These are phyloP conservation scores for Daldinia sp. DNA, from an alignment of 2,329 filamentous ascomycete genomes.

Conservation along the genomic window DNA sequence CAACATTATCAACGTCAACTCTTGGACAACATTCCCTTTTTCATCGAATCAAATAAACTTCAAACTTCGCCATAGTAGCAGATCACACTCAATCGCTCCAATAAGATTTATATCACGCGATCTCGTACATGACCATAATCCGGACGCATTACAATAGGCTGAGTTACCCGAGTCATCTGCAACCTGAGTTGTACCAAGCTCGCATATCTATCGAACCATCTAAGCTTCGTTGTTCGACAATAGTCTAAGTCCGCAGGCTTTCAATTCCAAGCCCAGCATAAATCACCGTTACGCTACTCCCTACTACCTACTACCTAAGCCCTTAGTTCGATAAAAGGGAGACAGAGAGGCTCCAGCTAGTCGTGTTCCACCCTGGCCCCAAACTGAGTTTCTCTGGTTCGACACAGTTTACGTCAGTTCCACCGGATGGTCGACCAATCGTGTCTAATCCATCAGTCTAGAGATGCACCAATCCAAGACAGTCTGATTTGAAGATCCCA, in stretches of 20 bases:
- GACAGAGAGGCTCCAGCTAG: constrained; percentile 27
- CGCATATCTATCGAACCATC: constrained; percentile 37
- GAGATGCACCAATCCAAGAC: constrained; percentile 41
- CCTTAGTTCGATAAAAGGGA: constrained; percentile 21
- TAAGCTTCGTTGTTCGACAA: constrained; percentile 26
- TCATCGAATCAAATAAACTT: constrained; percentile 31
- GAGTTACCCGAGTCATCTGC: constrained; percentile 45
- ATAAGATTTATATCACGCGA: constrained; percentile 45
- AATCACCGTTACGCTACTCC: constrained; percentile 19
- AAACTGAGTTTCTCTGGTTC: constrained; percentile 38
- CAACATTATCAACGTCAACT: constrained; percentile 20
- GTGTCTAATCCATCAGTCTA: constrained; percentile 35
- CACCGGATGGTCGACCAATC: constrained; percentile 38
- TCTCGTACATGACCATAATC: constrained; percentile 43
- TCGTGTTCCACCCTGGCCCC: constrained; percentile 20
- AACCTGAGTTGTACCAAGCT: constrained; percentile 42
- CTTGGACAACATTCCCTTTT: not conserved
- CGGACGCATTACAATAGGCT: constrained; percentile 43
- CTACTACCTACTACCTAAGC: not conserved
- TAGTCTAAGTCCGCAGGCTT: constrained; percentile 30
- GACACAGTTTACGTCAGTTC: constrained; percentile 42
- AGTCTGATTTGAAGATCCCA: constrained; percentile 43
- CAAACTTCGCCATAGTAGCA: constrained; percentile 6
- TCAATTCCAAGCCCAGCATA: constrained; percentile 24
- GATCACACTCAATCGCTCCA: constrained; percentile 41